Conservation (phyloP, 2,329 filamentous ascomycete species). For the Annulohypoxylon truncatum region DNA sequence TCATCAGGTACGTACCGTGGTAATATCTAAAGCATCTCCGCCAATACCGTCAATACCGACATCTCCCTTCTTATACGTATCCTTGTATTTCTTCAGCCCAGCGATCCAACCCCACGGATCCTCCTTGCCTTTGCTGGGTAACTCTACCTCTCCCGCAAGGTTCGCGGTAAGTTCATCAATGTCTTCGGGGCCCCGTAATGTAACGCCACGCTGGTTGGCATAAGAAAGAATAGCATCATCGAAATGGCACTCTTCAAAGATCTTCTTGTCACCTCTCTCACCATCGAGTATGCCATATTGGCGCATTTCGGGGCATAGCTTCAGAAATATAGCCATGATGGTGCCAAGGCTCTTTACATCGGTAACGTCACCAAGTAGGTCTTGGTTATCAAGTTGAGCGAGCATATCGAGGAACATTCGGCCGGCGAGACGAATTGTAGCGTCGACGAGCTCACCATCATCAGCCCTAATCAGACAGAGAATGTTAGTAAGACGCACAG, state of each 20-base stretch:
- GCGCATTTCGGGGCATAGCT: conserved; percentile 34
- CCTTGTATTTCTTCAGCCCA: conserved; percentile 42
- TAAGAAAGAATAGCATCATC: conserved; percentile 52
- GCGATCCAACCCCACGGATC: conserved; percentile 48
- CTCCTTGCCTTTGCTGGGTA: conserved; percentile 43
- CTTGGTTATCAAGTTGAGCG: conserved; percentile 50
- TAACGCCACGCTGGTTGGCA: conserved; percentile 51
- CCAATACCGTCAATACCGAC: conserved; percentile 55
- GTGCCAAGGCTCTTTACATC: conserved; percentile 53
- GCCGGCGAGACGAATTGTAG: conserved; percentile 42
- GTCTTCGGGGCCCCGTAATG: conserved; percentile 44
- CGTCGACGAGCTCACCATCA: conserved; percentile 43
- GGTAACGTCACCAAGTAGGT: conserved; percentile 50
- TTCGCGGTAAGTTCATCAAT: conserved; percentile 45
- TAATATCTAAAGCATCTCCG: conserved; percentile 54
- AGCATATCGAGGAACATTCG: conserved; percentile 56
- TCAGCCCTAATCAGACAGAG: conserved; percentile 43
- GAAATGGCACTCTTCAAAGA: conserved; percentile 42
- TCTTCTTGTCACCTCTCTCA: conserved; percentile 39
- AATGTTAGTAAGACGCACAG: neutral
- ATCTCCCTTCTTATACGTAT: conserved; percentile 23
- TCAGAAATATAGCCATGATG: conserved; percentile 54
- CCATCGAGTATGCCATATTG: conserved; percentile 36
- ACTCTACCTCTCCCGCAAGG: conserved; percentile 42
- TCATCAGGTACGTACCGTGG: conserved; percentile 40